Evolutionary conservation across 306 rosid genomes (phyloP).

Genomic region (Ormosia emarginata): DNA sequence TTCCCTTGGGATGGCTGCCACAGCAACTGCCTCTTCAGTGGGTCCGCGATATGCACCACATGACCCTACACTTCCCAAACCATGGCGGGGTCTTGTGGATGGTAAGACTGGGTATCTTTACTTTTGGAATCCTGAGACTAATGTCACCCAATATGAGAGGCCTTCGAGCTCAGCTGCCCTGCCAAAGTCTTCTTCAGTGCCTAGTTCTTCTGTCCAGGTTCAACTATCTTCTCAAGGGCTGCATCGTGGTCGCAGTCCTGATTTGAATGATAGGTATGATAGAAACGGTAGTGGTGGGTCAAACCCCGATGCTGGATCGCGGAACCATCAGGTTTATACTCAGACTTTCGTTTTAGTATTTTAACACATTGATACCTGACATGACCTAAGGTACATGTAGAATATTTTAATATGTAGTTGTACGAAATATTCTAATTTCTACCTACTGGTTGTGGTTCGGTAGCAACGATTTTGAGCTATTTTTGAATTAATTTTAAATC

Average conservation of each 20-base stretch:
- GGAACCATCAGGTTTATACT: conserved; percentile 52
- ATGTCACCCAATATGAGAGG: conserved; percentile 92
- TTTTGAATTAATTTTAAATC: background rate
- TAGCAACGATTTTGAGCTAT: background rate
- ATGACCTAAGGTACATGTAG: background rate
- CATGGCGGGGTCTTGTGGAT: conserved; percentile 97
- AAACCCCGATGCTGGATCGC: conserved; percentile 50
- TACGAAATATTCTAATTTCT: background rate
- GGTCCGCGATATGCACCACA: conserved; percentile 95
- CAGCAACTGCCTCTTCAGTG: conserved; percentile 65
- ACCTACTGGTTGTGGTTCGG: background rate
- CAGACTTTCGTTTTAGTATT: background rate
- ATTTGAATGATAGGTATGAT: conserved; percentile 58
- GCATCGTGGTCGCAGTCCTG: conserved; percentile 44
- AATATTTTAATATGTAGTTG: background rate
- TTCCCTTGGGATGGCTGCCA: conserved; percentile 73
- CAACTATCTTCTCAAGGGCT: conserved; percentile 64
- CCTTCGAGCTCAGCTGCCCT: conserved; percentile 51
- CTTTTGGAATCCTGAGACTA: conserved; percentile 99
- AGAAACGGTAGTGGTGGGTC: conserved; percentile 54
- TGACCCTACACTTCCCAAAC: conserved; percentile 94
- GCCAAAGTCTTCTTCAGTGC: conserved; percentile 51
- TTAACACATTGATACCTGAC: background rate
- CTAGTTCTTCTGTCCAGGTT: conserved; percentile 79
- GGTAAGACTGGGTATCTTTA: conserved; percentile 97